Percentiles rank a stretch among this genome's conserved stretches.
Conservation (phyloP, 805 yeast genomes). For the Yarrowia porcina region DNA sequence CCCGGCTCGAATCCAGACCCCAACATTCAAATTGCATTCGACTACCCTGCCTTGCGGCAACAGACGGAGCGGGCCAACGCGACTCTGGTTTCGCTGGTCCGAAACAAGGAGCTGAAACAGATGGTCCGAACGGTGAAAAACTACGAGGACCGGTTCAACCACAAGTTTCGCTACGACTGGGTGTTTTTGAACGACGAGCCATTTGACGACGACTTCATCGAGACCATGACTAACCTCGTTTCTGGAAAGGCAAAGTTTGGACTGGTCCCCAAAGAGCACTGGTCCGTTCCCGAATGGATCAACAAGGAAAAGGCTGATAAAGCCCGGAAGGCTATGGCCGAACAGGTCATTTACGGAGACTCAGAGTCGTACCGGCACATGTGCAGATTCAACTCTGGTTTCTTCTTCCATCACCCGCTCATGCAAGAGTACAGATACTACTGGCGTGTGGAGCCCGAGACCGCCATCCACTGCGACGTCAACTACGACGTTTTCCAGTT, state of each 20-base stretch:
- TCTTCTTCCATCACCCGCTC: conserved; percentile 59
- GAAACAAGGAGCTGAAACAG: conserved; percentile 60
- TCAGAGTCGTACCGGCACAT: conserved; percentile 66
- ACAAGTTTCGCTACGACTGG: conserved; percentile 67
- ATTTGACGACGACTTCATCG: conserved; percentile 56
- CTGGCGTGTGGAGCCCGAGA: conserved; percentile 77
- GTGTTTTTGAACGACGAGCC: conserved; percentile 69
- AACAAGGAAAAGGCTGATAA: conserved; percentile 50
- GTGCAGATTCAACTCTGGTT: conserved; percentile 80
- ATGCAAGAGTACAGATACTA: conserved; percentile 61
- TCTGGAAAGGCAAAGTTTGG: conserved; percentile 66
- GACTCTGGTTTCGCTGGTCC: conserved; percentile 64
- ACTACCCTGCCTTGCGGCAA: conserved; percentile 14
- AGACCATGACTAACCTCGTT: conserved; percentile 48
- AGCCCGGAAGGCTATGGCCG: conserved; percentile 46
- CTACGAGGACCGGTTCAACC: conserved; percentile 66
- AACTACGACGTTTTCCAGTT: conserved; percentile 59
- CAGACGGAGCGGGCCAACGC: conserved; percentile 45
- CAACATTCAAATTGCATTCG: conserved; percentile 20
- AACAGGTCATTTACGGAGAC: conserved; percentile 54
- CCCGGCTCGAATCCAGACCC: conserved; percentile 21
- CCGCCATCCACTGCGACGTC: conserved; percentile 57
- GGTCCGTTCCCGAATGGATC: conserved; percentile 68
- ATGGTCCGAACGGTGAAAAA: conserved; percentile 58
- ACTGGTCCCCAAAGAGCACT: conserved; percentile 54